Base-by-base conservation (phyloP, 768 basidiomycete genomes). In the Phylloporus sp. region DNA sequence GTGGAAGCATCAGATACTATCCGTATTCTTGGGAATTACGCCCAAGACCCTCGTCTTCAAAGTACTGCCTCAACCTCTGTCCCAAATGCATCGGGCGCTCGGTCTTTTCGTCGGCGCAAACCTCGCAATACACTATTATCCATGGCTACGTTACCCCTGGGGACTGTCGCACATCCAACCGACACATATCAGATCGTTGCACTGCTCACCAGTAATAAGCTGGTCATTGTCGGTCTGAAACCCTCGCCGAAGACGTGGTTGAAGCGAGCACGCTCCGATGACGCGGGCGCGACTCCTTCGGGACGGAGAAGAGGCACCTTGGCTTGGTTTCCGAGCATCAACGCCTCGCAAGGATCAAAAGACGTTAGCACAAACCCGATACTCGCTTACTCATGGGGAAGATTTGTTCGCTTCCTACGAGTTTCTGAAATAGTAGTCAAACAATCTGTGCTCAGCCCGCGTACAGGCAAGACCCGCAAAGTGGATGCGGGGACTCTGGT, bases 1-100 rank as follows among this genome's bases (percentile, higher is more conserved):
- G 85, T 99, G 6, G 94, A 97, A 37, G 93, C 94, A 11, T 83
- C 89, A 14, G 96, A 99, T 63, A 90, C 90, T 27, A 76, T 98
- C 36, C 84, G 96, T 15, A 90, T 99, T 42, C 75, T 98, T 3
- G 96, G 96, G 1, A 89, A 86, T 58, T 95, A 97, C 59, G 87
- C 89, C 4, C 79, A 83, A 23, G 72, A 74, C 22, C 42, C 48
- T 24, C 26, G 26, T 22, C 32, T 44, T 17, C 52, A 34, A 23
- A 36, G 33, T 36, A 15, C 41, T 6, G 4, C 47, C 17, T 48
- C 43, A 10, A 21, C 55, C 42, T 18, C 59, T 48, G 57, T 53
- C 34, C 33, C 59, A n/a, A 53, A 54, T 2, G 36, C 53, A 3
- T 40, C 62, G 4, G 53, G 59, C 20, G 34, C 61, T 21, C 63